Evolutionary conservation across 352 stramenopile species (phyloP).

Genomic region (Globisporangium irregulare): DNA sequence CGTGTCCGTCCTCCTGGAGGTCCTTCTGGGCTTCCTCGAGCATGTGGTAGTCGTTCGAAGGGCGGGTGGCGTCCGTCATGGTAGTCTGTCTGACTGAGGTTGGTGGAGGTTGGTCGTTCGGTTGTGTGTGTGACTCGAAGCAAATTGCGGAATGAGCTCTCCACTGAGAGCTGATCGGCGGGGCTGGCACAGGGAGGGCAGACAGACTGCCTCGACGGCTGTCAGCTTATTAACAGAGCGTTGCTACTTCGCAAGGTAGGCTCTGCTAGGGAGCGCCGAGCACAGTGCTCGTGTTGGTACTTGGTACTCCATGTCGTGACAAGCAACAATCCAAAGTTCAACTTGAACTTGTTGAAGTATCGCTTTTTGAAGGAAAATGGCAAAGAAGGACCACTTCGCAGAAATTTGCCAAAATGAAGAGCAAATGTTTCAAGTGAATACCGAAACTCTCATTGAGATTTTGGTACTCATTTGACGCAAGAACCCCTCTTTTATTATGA

Average conservation of each 20-base stretch:
- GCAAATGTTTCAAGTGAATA: neutral
- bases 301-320: neutral
- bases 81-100: neutral
- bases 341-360: neutral
- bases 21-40: slow-evolving; percentile 25
- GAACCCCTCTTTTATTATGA: too few species aligned
- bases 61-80: slow-evolving; percentile 4
- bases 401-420: too few species aligned
- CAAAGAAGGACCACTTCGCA: neutral
- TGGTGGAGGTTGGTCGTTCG: neutral
- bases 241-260: neutral
- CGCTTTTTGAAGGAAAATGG: neutral
- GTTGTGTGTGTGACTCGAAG: neutral
- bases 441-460: neutral
- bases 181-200: neutral
- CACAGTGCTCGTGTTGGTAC: too few species aligned
- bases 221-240: neutral
- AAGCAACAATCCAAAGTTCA: neutral
- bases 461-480: too few species aligned
- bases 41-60: slow-evolving; percentile 16
- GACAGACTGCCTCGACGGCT: neutral
- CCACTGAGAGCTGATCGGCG: neutral
- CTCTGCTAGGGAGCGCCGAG: neutral
- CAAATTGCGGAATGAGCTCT: slow-evolving; percentile 10
- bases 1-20: neutral